A percentile compares a stretch with the other conserved stretches of the same genome.
These are phyloP conservation scores for Apium graveolens DNA, from an alignment of 129 eudicot species.

Conservation along the genomic window DNA sequence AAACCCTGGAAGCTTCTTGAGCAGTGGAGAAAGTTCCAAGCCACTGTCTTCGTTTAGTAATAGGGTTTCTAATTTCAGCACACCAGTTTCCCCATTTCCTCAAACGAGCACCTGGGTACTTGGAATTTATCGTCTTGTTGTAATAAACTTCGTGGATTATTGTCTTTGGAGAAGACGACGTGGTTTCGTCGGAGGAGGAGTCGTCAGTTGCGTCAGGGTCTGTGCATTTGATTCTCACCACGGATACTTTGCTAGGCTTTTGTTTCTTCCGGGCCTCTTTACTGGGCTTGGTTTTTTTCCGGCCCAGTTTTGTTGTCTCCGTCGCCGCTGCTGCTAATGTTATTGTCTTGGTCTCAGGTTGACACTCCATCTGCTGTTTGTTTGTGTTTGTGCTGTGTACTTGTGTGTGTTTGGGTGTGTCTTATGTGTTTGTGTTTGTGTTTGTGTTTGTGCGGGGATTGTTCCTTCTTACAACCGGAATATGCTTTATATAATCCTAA, in stretches of 20 bases:
- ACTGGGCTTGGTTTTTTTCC: neutral
- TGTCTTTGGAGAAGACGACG: neutral
- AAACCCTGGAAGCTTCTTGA: constrained; percentile 1
- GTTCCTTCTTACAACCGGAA: neutral
- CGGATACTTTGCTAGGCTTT: neutral
- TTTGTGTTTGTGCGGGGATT: neutral
- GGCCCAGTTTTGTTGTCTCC: neutral
- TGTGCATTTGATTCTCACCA: constrained; percentile 1
- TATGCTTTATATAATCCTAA: too few species aligned
- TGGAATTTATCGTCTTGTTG: neutral
- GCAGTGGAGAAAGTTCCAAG: neutral
- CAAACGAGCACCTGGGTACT: constrained; percentile 5
- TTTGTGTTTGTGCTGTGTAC: too few species aligned
- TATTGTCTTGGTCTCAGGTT: too few species aligned
- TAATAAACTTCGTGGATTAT: neutral
- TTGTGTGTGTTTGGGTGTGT: neutral
- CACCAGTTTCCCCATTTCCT: constrained; percentile 1
- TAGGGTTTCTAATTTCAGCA: neutral
- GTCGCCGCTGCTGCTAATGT: neutral
- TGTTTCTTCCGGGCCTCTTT: neutral
- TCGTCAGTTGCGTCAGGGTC: constrained; percentile 3
- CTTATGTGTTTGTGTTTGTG: neutral
- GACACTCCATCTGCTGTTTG: neutral
- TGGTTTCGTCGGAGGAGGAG: constrained; percentile 1
- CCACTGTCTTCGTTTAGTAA: neutral